phyloP scores from a whole-genome alignment of 148 eudicot species.

The Chenopodium quinoa region DNA sequence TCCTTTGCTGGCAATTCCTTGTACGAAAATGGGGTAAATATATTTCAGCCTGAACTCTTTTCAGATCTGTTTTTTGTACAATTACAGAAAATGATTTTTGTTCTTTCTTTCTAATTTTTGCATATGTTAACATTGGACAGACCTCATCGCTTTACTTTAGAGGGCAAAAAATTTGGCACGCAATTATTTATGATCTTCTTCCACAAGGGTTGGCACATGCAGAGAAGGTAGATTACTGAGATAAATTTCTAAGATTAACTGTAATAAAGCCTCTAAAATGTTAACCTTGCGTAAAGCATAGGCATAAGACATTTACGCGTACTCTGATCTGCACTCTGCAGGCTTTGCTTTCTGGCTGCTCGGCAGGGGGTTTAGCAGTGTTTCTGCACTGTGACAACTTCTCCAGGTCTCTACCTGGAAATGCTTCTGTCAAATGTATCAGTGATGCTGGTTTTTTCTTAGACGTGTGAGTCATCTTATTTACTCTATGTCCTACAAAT shows the following conservation, averaged over 20 bases:
- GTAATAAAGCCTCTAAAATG: too few species aligned
- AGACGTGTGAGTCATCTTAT: conserved; percentile 50
- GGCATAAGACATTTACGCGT: too few species aligned
- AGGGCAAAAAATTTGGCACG: conserved; percentile 93
- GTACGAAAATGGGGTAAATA: conserved; percentile 70
- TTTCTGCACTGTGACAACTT: conserved; percentile 88
- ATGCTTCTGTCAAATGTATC: conserved; percentile 73
- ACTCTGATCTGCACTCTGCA: too few species aligned
- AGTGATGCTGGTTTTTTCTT: conserved; percentile 95
- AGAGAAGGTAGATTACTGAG: too few species aligned
- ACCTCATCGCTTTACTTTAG: conserved; percentile 70
- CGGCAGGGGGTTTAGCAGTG: conserved; percentile 62
- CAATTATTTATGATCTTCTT: conserved; percentile 80
- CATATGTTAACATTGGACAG: conserved; percentile 18
- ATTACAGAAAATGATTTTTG: neutral
- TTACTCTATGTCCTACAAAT: neutral
- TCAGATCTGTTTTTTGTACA: neutral
- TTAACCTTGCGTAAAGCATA: too few species aligned
- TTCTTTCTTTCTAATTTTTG: neutral
- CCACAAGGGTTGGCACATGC: conserved; percentile 37
- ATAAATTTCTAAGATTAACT: too few species aligned
- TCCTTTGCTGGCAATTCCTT: conserved; percentile 79
- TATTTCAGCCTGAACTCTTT: neutral
- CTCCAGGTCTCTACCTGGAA: conserved; percentile 56
- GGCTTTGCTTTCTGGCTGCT: too few species aligned